Conservation (phyloP, 2,329 filamentous ascomycete species). For the Ophiostoma australiae region DNA sequence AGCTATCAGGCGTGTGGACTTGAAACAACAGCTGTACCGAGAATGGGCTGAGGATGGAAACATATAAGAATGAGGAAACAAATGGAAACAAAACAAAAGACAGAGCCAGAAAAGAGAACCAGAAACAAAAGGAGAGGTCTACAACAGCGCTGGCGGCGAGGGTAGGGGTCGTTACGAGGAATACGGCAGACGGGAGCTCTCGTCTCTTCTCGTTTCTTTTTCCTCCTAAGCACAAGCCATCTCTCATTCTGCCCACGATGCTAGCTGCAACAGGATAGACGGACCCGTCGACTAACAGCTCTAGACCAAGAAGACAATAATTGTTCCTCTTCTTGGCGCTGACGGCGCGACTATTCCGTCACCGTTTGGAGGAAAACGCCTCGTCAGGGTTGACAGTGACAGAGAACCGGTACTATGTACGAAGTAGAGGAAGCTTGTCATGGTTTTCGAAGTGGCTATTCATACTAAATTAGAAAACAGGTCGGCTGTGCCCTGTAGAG, state of each 20-base stretch:
- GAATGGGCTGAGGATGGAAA: background rate
- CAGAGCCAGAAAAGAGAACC: background rate
- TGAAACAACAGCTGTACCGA: background rate
- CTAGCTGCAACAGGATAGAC: slow-evolving; percentile 7
- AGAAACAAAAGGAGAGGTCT: background rate
- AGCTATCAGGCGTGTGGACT: background rate
- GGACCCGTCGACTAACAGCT: background rate
- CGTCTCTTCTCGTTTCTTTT: background rate
- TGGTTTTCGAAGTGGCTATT: background rate
- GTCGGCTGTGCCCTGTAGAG: no score
- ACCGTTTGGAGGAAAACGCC: background rate
- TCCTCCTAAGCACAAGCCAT: no score
- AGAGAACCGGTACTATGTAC: no score
- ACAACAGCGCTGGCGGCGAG: background rate
- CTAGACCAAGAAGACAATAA: background rate
- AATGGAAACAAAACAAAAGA: background rate
- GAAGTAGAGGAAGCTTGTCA: background rate
- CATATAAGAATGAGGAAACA: background rate
- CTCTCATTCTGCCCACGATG: background rate
- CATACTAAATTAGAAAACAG: background rate
- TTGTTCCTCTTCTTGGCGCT: background rate
- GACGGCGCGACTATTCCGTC: background rate
- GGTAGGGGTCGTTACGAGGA: background rate
- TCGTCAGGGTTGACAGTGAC: background rate
- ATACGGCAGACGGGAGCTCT: background rate